Evolutionary conservation across 768 basidiomycete species (phyloP), one percentile per base, ranked within the genome.

Genomic region (Zangia roseola): DNA sequence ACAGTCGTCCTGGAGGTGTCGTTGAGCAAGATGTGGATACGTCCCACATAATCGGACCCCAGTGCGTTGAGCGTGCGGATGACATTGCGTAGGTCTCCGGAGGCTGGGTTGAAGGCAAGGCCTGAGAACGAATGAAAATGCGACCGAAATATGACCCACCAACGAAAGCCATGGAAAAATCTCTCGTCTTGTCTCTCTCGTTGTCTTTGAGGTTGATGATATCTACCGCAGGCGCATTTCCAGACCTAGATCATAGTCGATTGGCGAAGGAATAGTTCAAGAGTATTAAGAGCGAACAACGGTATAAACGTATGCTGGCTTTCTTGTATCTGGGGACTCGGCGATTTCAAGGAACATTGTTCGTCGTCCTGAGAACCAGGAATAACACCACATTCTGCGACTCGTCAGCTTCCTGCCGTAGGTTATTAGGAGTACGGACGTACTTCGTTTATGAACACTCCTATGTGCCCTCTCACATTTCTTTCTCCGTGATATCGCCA

Each of bases 31-130:
- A 79, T 61, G 7, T 57, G 63, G 12, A 76, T 55, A 10, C 63
- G 53, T 5, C 78, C 78, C 1, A 58, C 55, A 45, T 73, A 76
- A 34, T 76, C 61, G 4, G 52, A 26, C 0, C 74, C 74, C 14
- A 79, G 63, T 25, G 50, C 53, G 36, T 77, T 79, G 53, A 78
- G 52, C 0, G 73, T 76, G 20, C 59, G 65, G 9, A 79, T 28
- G 19, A 76, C 52, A 45, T 76, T 67, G 10, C 77, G 67, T 30
- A 79, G 64, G 47, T 79, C 78, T 10, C 73, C 76, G n/a, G 74
- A 77, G 2, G 72, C 78, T 63, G 24, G 16, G 9, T 7, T 31
- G 31, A 40, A 28, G 21, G 39, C 10, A n/a, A 33, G 25, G 17
- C 17, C 4, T 50, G 7, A 58, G 47, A 41, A 38, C 21, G 17